A percentile compares a stretch with the other conserved stretches of the same genome.
Evolutionary conservation across 768 basidiomycete genomes (phyloP).

Genomic region (Mycena latifolia): DNA sequence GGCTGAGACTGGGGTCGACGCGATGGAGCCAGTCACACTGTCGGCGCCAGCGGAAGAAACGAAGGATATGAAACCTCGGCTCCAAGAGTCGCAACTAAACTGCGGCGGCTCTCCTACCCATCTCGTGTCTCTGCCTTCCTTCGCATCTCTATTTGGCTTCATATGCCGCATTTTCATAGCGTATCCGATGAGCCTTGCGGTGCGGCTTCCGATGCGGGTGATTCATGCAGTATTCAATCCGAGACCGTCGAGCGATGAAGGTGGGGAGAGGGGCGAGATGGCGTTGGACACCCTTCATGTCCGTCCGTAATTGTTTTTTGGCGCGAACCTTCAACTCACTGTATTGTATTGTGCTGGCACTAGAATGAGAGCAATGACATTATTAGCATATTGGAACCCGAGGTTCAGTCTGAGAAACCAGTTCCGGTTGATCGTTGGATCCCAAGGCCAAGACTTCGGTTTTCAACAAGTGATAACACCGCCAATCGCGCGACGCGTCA

Average conservation of each 20-base stretch:
- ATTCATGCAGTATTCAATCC: conserved; percentile 37
- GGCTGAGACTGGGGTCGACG: conserved; percentile 43
- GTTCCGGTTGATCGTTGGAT: conserved; percentile 44
- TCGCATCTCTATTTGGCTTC: conserved; percentile 59
- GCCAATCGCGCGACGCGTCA: conserved; percentile 74
- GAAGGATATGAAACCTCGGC: not conserved
- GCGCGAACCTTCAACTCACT: conserved; percentile 46
- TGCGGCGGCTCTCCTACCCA: conserved; percentile 1
- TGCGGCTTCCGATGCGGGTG: conserved; percentile 60
- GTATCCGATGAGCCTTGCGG: conserved; percentile 64
- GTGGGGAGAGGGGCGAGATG: conserved; percentile 40
- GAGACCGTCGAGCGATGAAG: conserved; percentile 15
- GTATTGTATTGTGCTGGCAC: conserved; percentile 53
- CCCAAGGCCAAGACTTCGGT: conserved; percentile 13
- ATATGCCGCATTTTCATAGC: conserved; percentile 61
- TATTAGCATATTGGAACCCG: not conserved
- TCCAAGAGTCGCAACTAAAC: not conserved
- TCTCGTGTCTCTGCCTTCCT: conserved; percentile 52
- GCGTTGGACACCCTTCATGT: conserved; percentile 60
- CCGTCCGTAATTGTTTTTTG: conserved; percentile 58
- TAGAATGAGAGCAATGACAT: conserved; percentile 43
- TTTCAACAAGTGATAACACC: conserved; percentile 49
- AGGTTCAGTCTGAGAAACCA: not conserved
- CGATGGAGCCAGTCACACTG: conserved; percentile 31
- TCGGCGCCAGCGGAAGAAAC: conserved; percentile 8